Evolutionary conservation across 805 yeast genomes (phyloP).

Genomic region (Teunomyces atbi): DNA sequence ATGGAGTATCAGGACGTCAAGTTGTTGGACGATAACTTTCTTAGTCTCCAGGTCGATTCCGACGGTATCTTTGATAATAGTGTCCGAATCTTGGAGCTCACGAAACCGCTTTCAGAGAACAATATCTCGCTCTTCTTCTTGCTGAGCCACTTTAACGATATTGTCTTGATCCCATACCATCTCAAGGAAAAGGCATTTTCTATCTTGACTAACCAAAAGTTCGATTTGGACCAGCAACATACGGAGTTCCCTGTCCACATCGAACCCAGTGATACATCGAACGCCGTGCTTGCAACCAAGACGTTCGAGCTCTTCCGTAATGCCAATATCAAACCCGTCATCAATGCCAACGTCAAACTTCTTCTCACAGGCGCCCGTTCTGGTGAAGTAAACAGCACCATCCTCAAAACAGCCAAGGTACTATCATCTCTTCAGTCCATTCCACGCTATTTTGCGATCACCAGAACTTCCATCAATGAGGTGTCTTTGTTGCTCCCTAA

Average conservation of each 20-base stretch:
- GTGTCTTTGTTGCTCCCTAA: conserved; percentile 49
- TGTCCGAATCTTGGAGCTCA: conserved; percentile 52
- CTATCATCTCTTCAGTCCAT: conserved; percentile 23
- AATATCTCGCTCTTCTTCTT: conserved; percentile 60
- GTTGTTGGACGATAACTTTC: conserved; percentile 43
- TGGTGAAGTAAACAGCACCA: conserved; percentile 41
- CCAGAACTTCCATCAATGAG: conserved; percentile 51
- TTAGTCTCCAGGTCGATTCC: conserved; percentile 57
- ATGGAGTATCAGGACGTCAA: conserved; percentile 36
- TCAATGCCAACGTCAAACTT: conserved; percentile 39
- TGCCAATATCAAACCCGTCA: conserved; percentile 42
- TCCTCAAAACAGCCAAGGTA: conserved; percentile 42
- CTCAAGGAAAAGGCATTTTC: conserved; percentile 44
- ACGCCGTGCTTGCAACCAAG: conserved; percentile 23
- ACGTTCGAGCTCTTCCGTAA: conserved; percentile 38
- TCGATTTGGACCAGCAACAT: conserved; percentile 35
- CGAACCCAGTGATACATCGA: not conserved
- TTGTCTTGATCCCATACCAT: conserved; percentile 54
- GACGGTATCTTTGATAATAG: conserved; percentile 55
- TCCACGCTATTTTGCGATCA: conserved; percentile 51
- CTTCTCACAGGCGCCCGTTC: conserved; percentile 60
- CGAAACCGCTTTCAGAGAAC: conserved; percentile 56
- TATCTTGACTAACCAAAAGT: conserved; percentile 43
- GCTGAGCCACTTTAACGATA: conserved; percentile 62
- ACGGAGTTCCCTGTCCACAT: not conserved